Evolutionary conservation across 73 alveolate genomes (phyloP).

Genomic region (Paraurostyla sp.): DNA sequence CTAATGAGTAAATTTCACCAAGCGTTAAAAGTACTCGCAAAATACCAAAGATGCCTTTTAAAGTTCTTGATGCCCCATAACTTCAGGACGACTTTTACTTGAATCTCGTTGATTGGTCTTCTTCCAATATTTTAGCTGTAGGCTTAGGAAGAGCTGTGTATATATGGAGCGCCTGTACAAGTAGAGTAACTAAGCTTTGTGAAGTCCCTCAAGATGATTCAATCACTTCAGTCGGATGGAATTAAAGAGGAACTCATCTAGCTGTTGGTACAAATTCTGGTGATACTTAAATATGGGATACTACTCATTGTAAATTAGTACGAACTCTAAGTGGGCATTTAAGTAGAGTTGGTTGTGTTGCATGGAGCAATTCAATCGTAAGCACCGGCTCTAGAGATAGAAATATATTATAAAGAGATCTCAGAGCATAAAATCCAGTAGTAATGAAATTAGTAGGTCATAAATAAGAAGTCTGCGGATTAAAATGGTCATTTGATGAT

Average conservation of each 20-base stretch:
- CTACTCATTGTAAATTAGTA: conserved; percentile 76
- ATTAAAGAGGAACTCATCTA: conserved; percentile 82
- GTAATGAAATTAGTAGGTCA: conserved; percentile 84
- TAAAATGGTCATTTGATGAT: conserved; percentile 93
- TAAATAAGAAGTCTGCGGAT: conserved; percentile 94
- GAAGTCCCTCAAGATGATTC: conserved; percentile 87
- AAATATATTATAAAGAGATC: conserved; percentile 87
- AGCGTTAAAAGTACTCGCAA: conserved; percentile 74
- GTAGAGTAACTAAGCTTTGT: conserved; percentile 91
- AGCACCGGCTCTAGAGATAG: conserved; percentile 92
- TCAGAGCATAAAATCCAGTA: conserved; percentile 82
- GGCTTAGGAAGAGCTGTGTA: conserved; percentile 93
- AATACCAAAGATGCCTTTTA: conserved; percentile 98
- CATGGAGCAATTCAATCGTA: conserved; percentile 90
- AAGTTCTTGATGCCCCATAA: conserved; percentile 99
- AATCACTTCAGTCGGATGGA: conserved; percentile 94
- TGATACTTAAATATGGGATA: conserved; percentile 94
- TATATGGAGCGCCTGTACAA: conserved; percentile 86
- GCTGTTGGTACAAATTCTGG: conserved; percentile 83
- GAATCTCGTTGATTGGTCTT: conserved; percentile 98
- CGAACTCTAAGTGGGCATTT: conserved; percentile 92
- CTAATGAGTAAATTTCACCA: conserved; percentile 2
- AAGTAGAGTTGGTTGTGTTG: conserved; percentile 97
- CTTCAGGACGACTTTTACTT: conserved; percentile 98
- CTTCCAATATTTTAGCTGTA: conserved; percentile 96